Evolutionary conservation across 805 yeast genomes (phyloP).

Genomic region (Candida boleticola): DNA sequence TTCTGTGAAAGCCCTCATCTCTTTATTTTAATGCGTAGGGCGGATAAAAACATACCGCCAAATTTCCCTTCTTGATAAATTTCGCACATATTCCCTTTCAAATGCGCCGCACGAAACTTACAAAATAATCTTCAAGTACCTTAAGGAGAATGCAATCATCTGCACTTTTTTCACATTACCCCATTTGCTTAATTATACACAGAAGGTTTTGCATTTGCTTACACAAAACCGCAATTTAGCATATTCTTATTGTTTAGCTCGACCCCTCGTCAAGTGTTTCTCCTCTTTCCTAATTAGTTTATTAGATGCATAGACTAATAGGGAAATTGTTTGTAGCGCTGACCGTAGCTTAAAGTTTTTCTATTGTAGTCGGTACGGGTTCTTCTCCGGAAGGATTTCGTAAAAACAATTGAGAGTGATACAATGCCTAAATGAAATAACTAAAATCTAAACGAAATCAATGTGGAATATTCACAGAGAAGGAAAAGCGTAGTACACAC

Average conservation of each 20-base stretch:
- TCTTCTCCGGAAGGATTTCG: too few relatives aligned
- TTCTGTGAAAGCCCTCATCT: too few relatives aligned
- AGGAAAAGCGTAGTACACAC: too few relatives aligned
- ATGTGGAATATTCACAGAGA: too few relatives aligned
- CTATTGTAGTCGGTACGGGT: too few relatives aligned
- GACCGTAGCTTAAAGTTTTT: too few relatives aligned
- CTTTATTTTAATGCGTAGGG: neutral
- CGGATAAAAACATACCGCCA: too few relatives aligned
- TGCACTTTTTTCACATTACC: constrained; percentile 4
- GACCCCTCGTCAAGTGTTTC: constrained; percentile 3
- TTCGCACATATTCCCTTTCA: neutral
- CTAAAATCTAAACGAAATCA: too few relatives aligned
- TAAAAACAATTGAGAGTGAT: too few relatives aligned
- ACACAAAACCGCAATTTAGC: neutral
- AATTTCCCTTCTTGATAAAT: neutral
- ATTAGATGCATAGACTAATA: constrained; percentile 4
- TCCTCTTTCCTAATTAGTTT: constrained; percentile 8
- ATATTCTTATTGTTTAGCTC: constrained; percentile 1
- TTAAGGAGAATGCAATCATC: neutral
- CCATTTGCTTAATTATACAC: constrained; percentile 3
- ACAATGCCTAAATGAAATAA: too few relatives aligned
- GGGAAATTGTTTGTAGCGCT: neutral
- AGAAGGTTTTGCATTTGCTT: neutral
- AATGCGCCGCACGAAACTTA: too few relatives aligned
- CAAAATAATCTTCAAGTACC: too few relatives aligned